phyloP scores from a whole-genome alignment of 768 basidiomycete species.

The Russula virescens region DNA sequence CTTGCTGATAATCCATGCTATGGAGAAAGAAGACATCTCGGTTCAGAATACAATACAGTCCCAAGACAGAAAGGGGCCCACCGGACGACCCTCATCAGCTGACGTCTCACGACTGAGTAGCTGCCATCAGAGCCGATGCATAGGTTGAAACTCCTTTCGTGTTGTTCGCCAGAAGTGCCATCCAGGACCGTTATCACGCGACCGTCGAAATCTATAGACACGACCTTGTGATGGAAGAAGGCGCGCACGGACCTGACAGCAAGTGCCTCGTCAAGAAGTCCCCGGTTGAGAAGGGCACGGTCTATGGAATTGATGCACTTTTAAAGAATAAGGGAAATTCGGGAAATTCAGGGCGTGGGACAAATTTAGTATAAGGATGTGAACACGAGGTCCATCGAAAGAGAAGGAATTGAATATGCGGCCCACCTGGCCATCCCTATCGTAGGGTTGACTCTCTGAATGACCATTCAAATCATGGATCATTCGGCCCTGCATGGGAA shows the following conservation, averaged over 20 bases:
- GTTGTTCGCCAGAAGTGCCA: slow-evolving; percentile 37
- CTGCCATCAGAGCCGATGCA: slow-evolving; percentile 93
- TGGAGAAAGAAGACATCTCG: background rate
- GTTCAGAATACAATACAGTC: slow-evolving; percentile 27
- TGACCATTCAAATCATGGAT: slow-evolving; percentile 74
- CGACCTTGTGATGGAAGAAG: slow-evolving; percentile 78
- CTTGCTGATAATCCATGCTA: slow-evolving; percentile 94
- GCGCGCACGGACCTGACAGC: slow-evolving; percentile 54
- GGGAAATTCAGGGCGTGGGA: slow-evolving; percentile 29
- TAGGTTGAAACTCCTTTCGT: slow-evolving; percentile 58
- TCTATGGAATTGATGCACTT: slow-evolving; percentile 95
- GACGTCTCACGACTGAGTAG: slow-evolving; percentile 83
- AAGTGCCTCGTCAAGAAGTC: slow-evolving; percentile 73
- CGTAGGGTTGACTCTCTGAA: slow-evolving; percentile 81
- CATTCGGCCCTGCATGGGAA: slow-evolving; percentile 96
- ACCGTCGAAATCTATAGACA: slow-evolving; percentile 67
- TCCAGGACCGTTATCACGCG: slow-evolving; percentile 52
- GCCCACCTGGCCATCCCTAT: slow-evolving; percentile 80
- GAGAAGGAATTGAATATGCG: slow-evolving; percentile 11
- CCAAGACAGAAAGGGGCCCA: slow-evolving; percentile 38
- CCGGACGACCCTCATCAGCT: slow-evolving; percentile 95
- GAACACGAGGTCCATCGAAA: slow-evolving; percentile 12
- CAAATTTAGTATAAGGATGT: slow-evolving; percentile 26
- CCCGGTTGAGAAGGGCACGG: slow-evolving; percentile 80
- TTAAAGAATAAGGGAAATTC: slow-evolving; percentile 25